phyloP scores from a whole-genome alignment of 148 eudicot species.

The Rhododendron vialii region DNA sequence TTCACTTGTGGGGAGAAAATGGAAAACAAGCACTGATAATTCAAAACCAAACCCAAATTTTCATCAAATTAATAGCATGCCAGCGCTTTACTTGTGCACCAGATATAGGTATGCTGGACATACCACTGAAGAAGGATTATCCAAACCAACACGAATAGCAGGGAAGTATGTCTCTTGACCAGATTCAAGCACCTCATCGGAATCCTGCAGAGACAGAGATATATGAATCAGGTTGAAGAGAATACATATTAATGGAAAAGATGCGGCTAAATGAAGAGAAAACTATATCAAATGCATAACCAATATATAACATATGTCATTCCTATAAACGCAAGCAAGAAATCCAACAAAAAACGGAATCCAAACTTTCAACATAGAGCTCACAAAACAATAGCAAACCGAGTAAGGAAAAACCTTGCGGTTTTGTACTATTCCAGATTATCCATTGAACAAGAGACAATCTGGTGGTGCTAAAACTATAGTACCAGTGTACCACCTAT shows the following conservation, averaged over 20 bases:
- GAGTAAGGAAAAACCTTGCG: neutral
- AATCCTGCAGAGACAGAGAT: constrained; percentile 41
- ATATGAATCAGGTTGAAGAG: neutral
- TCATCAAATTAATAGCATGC: constrained; percentile 4
- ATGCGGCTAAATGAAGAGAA: neutral
- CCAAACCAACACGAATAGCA: constrained; percentile 69
- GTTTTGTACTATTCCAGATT: neutral
- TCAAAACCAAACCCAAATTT: neutral
- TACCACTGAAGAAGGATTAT: constrained; percentile 74
- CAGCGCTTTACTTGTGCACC: neutral
- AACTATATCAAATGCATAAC: constrained; percentile 1
- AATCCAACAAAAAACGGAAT: neutral
- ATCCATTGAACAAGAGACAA: neutral
- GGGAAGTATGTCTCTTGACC: constrained; percentile 94
- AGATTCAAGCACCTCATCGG: constrained; percentile 47
- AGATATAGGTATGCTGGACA: constrained; percentile 17
- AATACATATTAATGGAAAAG: neutral
- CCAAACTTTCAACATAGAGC: neutral
- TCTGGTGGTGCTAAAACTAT: neutral
- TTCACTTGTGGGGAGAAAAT: neutral
- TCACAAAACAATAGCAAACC: neutral
- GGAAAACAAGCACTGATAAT: neutral
- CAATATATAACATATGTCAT: neutral
- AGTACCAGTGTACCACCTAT: neutral
- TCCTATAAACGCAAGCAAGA: neutral